Base-by-base conservation (phyloP, 2,329 filamentous ascomycete species). In the Xylaria sp. region DNA sequence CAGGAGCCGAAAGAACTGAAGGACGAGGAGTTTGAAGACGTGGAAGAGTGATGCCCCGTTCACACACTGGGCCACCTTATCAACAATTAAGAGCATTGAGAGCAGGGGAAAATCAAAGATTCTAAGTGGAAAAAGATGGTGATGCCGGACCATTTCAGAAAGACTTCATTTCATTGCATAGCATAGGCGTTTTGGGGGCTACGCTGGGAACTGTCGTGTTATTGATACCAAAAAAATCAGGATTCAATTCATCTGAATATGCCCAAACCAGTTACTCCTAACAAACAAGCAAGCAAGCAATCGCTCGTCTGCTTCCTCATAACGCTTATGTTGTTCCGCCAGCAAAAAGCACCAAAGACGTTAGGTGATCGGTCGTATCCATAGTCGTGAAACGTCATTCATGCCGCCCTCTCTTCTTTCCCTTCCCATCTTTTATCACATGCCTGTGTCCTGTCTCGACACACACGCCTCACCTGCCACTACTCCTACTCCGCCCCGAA, bases 1-100 rank as follows among this genome's bases (percentile, higher is more conserved):
- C 78, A 80, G 61, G 78, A 80, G 70, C 78, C 78, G 1, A 77
- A 72, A 66, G 78, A 80, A 68, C 37, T 80, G 41, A 80, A 79
- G 64, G 78, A 79, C 28, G 75, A 76, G 23, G 77, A 80, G 23
- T 76, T 76, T 61, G 76, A 76, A 8, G 75, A 76, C 1, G 66
- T 66, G 48, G 72, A 70, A 5, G 66, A 75, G 20, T 68, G 37
- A 70, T 37, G n/a, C 4, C 1, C 7, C 20, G 32, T 56, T 4
- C 13, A 32, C 12, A 63, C 12, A 25, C 34, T 56, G 4, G 18
- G 18, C 34, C 13, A 9, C 8, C 6, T 23, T 39, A 52, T 28
- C 50, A 44, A 37, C 32, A 28, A 37, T 10, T 60, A 54, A 13
- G 39, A 39, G 1, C 15, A 18, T 25, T 1, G 15, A 23, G n/a